Evolutionary conservation across 495 filamentous ascomycete genomes (phyloP).

Genomic region (Bryoglossum gracile): DNA sequence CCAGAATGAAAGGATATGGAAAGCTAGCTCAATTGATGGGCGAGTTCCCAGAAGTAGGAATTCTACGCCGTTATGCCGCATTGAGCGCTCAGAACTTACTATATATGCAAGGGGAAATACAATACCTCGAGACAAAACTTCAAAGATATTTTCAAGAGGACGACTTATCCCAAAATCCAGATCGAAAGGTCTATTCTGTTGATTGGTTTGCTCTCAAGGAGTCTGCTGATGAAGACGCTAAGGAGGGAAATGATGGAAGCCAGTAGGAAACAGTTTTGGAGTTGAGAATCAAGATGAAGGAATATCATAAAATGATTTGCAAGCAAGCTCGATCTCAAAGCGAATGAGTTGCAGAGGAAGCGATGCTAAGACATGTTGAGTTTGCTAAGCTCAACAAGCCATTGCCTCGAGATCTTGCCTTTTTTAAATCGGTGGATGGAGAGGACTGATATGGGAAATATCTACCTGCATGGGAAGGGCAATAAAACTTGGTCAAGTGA

Average conservation of each 20-base stretch:
- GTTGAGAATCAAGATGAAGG: background rate
- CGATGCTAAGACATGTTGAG: background rate
- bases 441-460: background rate
- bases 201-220: slow-evolving; percentile 18
- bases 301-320: background rate
- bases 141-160: slow-evolving; percentile 12
- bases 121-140: slow-evolving; percentile 17
- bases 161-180: slow-evolving; percentile 7
- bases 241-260: slow-evolving; percentile 13
- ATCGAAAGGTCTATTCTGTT: slow-evolving; percentile 15
- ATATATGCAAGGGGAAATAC: slow-evolving; percentile 28
- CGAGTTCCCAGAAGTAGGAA: slow-evolving; percentile 18
- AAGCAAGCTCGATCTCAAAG: background rate
- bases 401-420: background rate
- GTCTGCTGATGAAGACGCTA: slow-evolving; percentile 2
- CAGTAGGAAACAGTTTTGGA: slow-evolving; percentile 19
- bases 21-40: slow-evolving; percentile 16
- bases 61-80: slow-evolving; percentile 22
- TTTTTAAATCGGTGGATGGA: background rate
- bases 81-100: slow-evolving; percentile 27
- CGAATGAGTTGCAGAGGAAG: background rate
- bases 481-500: background rate
- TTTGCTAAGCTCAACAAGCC: background rate
- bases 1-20: slow-evolving; percentile 16
- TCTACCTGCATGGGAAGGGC: background rate